Percentiles rank a stretch among this genome's conserved stretches.
Conservation (phyloP, 2,329 filamentous ascomycete genomes). For the Verticillium klebahnii region DNA sequence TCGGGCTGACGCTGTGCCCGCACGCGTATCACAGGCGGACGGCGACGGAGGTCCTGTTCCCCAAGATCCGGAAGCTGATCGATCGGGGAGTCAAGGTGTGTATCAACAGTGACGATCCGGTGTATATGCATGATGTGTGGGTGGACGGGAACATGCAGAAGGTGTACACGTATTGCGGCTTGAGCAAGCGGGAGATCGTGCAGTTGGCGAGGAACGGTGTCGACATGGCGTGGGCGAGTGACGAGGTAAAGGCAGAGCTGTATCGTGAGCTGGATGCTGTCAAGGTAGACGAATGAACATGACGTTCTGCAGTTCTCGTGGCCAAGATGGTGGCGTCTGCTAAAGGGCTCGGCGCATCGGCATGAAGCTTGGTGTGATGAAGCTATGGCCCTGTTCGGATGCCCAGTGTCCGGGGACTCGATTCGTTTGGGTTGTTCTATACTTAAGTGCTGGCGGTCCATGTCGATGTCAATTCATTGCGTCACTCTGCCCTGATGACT, state of each 20-base stretch:
- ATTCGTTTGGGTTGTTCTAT: too few species aligned
- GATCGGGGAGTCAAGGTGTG: conserved; percentile 62
- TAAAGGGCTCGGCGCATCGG: too few species aligned
- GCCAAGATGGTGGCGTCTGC: too few species aligned
- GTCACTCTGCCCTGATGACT: too few species aligned
- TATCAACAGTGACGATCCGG: conserved; percentile 71
- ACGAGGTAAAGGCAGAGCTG: conserved; percentile 26
- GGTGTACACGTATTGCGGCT: conserved; percentile 31
- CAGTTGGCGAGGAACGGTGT: conserved; percentile 34
- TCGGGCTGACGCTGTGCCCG: conserved; percentile 67
- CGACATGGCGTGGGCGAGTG: conserved; percentile 41
- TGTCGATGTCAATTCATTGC: too few species aligned
- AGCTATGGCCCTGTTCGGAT: too few species aligned
- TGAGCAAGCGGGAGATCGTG: conserved; percentile 37
- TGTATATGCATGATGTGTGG: conserved; percentile 54
- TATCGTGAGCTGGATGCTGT: conserved; percentile 18
- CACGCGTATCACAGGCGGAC: conserved; percentile 37
- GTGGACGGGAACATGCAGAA: conserved; percentile 41
- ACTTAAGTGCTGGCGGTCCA: too few species aligned
- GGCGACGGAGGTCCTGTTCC: conserved; percentile 34
- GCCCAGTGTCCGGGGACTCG: too few species aligned
- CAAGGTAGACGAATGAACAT: conserved; percentile 1
- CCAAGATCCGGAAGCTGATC: conserved; percentile 54
- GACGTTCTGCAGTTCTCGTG: neutral
- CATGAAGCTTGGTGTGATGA: too few species aligned